These are phyloP conservation scores for Globisporangium paroecandrum DNA, from an alignment of 352 stramenopile genomes.

Conservation along the genomic window DNA sequence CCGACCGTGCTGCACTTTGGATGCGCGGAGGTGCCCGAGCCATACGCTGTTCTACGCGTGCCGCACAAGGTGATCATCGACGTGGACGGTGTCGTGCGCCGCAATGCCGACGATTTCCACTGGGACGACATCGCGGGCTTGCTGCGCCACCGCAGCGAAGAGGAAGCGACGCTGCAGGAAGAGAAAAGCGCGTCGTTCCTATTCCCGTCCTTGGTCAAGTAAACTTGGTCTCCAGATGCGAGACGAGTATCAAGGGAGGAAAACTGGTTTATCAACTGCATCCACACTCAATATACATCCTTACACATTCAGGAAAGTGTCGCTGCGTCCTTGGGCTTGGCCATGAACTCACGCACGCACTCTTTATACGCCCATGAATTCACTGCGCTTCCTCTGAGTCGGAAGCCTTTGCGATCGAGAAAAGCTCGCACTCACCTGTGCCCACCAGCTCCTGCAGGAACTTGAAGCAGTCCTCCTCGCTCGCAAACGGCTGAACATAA, in stretches of 20 bases:
- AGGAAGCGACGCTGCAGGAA: slow-evolving; percentile 15
- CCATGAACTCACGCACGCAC: no score
- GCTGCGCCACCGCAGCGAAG: slow-evolving; percentile 39
- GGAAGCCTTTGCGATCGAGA: slow-evolving; percentile 18
- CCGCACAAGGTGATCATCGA: slow-evolving; percentile 53
- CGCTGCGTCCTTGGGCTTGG: no score
- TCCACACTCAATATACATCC: neutral
- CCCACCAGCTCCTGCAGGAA: slow-evolving; percentile 69
- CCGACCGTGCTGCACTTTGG: slow-evolving; percentile 58
- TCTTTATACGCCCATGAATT: neutral
- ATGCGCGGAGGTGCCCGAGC: slow-evolving; percentile 41
- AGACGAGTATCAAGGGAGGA: neutral
- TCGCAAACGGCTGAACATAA: slow-evolving; percentile 36
- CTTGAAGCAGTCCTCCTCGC: slow-evolving; percentile 38
- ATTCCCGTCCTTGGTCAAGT: slow-evolving; percentile 24
- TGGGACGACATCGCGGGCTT: slow-evolving; percentile 56
- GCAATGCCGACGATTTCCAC: slow-evolving; percentile 57
- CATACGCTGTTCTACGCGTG: slow-evolving; percentile 49
- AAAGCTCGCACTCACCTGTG: slow-evolving; percentile 73
- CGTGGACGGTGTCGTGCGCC: slow-evolving; percentile 37
- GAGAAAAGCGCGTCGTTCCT: slow-evolving; percentile 24
- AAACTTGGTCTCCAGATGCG: neutral
- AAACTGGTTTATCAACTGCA: neutral
- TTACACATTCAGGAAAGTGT: neutral
- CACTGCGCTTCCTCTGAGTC: neutral